phyloP scores from a whole-genome alignment of 306 rosid species.

The Begonia peltatifolia region DNA sequence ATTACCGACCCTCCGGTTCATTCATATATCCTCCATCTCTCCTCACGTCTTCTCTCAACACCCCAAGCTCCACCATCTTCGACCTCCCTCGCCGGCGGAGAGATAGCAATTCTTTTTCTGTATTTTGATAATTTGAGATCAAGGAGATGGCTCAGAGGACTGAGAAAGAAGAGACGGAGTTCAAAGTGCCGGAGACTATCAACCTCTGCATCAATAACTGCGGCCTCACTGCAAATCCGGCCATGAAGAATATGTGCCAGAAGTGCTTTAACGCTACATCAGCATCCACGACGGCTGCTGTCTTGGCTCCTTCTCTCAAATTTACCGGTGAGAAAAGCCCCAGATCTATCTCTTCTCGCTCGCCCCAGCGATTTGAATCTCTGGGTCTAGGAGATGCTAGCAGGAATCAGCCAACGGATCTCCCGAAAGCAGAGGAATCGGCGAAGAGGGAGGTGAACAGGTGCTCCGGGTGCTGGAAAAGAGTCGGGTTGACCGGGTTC shows the following conservation, averaged over 20 bases:
- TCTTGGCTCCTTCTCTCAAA: slow-evolving; percentile 14
- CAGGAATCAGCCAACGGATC: slow-evolving; percentile 16
- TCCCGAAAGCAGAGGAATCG: slow-evolving; percentile 17
- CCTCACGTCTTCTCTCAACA: slow-evolving; percentile 5
- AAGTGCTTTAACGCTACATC: slow-evolving; percentile 55
- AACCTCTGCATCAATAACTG: slow-evolving; percentile 74
- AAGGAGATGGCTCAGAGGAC: slow-evolving; percentile 57
- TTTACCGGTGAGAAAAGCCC: slow-evolving; percentile 33
- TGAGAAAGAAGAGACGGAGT: slow-evolving; percentile 74
- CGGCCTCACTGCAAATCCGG: slow-evolving; percentile 60
- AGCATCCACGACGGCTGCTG: slow-evolving; percentile 7
- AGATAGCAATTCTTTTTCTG: neutral
- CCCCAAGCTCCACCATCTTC: slow-evolving; percentile 4
- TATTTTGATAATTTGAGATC: slow-evolving; percentile 1
- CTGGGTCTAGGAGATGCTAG: slow-evolving; percentile 5
- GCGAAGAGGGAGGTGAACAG: slow-evolving; percentile 54
- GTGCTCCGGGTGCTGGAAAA: slow-evolving; percentile 67
- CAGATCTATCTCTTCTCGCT: slow-evolving; percentile 30
- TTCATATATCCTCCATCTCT: slow-evolving; percentile 29
- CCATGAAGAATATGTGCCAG: slow-evolving; percentile 86
- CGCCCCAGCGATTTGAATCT: slow-evolving; percentile 20
- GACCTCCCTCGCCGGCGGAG: slow-evolving; percentile 6
- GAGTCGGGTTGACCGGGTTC: slow-evolving; percentile 86
- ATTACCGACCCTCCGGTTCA: slow-evolving; percentile 49
- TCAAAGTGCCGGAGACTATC: slow-evolving; percentile 59